A percentile compares a stretch with the other conserved stretches of the same genome.
Conservation (phyloP, 2,329 filamentous ascomycete species). For the Myriangium duriaei region DNA sequence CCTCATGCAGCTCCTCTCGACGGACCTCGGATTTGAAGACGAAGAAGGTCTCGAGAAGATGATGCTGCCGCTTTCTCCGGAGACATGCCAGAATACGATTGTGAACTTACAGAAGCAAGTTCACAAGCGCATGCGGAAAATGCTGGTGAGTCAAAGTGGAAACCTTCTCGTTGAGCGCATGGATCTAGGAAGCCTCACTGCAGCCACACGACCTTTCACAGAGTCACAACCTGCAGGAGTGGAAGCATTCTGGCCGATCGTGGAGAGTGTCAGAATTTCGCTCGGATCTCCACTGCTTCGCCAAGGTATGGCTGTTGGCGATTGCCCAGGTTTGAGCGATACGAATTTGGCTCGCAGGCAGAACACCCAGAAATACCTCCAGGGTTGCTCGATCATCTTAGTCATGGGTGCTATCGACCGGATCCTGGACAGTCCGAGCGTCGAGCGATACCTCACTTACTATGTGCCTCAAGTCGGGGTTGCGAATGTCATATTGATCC, state of each 20-base stretch:
- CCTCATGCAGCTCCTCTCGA: background rate
- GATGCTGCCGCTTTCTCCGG: background rate
- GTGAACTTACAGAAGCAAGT: background rate
- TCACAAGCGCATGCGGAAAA: too few species aligned
- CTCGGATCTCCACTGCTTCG: conserved; percentile 4
- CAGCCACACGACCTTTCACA: background rate
- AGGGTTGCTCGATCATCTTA: background rate
- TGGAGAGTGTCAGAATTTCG: background rate
- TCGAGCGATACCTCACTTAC: background rate
- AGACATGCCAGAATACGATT: background rate
- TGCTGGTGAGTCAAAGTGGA: too few species aligned
- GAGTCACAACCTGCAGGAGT: background rate
- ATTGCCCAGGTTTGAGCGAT: conserved; percentile 9
- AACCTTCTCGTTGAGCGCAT: background rate
- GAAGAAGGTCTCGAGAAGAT: background rate
- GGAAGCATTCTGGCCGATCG: conserved; percentile 1
- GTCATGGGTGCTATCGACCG: background rate
- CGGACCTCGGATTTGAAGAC: background rate
- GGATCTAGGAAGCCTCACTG: background rate
- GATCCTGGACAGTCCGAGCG: background rate
- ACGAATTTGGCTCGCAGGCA: conserved; percentile 1
- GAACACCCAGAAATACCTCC: conserved; percentile 1
- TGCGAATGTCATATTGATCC: background rate
- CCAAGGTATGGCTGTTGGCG: conserved; percentile 3
- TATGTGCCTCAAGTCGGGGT: background rate